Base-by-base conservation (phyloP, 495 filamentous ascomycete species). In the Aspergillus sclerotioniger region DNA sequence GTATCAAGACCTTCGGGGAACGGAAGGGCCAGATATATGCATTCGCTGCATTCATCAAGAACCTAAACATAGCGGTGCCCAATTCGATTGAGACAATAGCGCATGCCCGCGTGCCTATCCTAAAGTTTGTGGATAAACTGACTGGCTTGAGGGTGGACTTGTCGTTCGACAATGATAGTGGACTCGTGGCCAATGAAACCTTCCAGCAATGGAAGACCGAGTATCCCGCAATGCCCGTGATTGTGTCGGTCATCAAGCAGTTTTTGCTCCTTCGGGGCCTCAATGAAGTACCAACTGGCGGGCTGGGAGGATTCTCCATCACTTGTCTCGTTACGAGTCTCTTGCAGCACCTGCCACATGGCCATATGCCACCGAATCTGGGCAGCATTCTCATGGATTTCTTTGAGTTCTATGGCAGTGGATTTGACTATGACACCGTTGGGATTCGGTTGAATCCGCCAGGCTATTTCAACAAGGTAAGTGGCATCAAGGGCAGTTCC, bases 271-370 rank as follows among this genome's bases (percentile, higher is more conserved):
- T 98, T 83, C 83, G 92, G 43, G 89, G 86, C 2, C 77, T 97
- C 35, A 96, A 97, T 60, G 94, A 98, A 68, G 91, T 95, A 3
- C 85, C 87, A 17, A 87, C 82, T 44, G 95, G 95, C 55, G 95
- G 95, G 0, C 80, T 98, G n/a, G 95, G 94, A 33, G 92, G 93
- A 1, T 97, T 98, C 65, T 88, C 91, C 1, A 87, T 96, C 52
- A 96, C 88, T 41, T 98, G 95, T 74, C 80, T 98, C 43, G 89
- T 97, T n/a, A 86, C 90, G 51, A 91, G 86, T 70, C 76, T 96
- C 61, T 72, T 98, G 15, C 88, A 96, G 63, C 82, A 87, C 56
- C 80, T 88, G 75, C 90, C 91, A 4, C 78, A 86, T 48, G 73
- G 79, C 13, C 75, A 80, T 28, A 69, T 88, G 62, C 75, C 83